phyloP scores from a whole-genome alignment of 2,329 filamentous ascomycete genomes.

The Purpureocillium lavendulum region DNA sequence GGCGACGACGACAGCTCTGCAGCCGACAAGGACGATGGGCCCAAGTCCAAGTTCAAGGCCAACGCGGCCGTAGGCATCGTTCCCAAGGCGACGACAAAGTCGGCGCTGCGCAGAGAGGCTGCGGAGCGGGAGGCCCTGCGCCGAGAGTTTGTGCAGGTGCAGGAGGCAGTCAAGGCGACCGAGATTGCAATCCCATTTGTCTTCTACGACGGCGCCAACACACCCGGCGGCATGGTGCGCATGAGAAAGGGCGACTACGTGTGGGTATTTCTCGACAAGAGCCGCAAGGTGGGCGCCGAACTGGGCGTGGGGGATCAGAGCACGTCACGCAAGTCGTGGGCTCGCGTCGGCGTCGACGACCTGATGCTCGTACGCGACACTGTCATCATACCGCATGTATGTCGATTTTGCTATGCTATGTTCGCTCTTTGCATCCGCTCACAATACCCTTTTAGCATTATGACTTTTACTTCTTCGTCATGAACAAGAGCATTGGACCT shows the following conservation, averaged over 20 bases:
- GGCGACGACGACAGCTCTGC: conserved; percentile 34
- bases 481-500: conserved; percentile 75
- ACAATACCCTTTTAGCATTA: conserved; percentile 59
- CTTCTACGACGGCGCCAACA: conserved; percentile 91
- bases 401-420: conserved; percentile 23
- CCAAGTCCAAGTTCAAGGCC: conserved; percentile 43
- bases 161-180: conserved; percentile 79
- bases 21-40: conserved; percentile 7
- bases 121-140: conserved; percentile 70
- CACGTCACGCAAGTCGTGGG: conserved; percentile 73
- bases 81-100: conserved; percentile 63
- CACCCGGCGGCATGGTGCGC: conserved; percentile 72
- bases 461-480: conserved; percentile 93
- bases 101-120: conserved; percentile 70
- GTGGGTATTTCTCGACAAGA: conserved; percentile 90
- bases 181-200: conserved; percentile 92
- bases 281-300: conserved; percentile 82
- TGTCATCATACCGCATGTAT: conserved; percentile 87
- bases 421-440: not conserved
- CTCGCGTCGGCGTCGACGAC: conserved; percentile 88
- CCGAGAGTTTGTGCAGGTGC: conserved; percentile 73
- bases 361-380: conserved; percentile 86
- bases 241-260: conserved; percentile 90
- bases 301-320: conserved; percentile 63
- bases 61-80: conserved; percentile 54